Evolutionary conservation across 257 asterid species (phyloP), one percentile per base, ranked within the genome.

Genomic region (Thymus mandschuricus): DNA sequence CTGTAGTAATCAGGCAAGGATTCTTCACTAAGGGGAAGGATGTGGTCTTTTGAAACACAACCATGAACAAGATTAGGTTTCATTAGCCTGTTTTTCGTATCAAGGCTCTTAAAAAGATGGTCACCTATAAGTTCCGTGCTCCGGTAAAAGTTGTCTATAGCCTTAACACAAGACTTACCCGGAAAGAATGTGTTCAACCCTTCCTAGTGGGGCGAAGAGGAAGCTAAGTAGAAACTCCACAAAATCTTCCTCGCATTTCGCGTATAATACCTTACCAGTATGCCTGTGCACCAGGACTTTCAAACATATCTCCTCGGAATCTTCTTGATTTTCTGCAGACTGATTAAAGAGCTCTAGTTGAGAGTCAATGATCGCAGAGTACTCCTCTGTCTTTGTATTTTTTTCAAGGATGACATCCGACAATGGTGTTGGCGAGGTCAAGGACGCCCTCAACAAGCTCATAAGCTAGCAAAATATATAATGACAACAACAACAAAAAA

Each of bases 191-290:
- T 52, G 31, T 33, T 21, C 59, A 21, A 2, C 59, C 8, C 3
- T 1, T 52, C 59, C 59, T 0, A 52, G 33, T 52, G 59, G 59
- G 59, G 13, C 13, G 13, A 3, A 3, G 28, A 49, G 28, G 8
- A 75, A 28, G 40, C 76, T 61, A 29, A 46, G 46, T 1, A 75
- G 60, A 10, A 75, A 71, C 12, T 80, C 70, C 0, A 70, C 13
- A 4, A 80, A 75, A 50, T 66, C 68, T 7, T 75, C 46, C 1
- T 55, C 49, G 1, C 72, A 64, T 27, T 45, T 51, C 33, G 65
- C 75, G 35, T 58, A 50, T 66, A 79, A 15, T 3, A 71, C 3
- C 40, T 54, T 66, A 1, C 57, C 61, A 0, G 40, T 79, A 1
- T 68, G 66, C 60, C 66, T 75, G 12, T 51, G 78, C 7, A 75